These are phyloP conservation scores for Penicillium maclennaniae DNA, from an alignment of 495 filamentous ascomycete genomes.

Conservation along the genomic window DNA sequence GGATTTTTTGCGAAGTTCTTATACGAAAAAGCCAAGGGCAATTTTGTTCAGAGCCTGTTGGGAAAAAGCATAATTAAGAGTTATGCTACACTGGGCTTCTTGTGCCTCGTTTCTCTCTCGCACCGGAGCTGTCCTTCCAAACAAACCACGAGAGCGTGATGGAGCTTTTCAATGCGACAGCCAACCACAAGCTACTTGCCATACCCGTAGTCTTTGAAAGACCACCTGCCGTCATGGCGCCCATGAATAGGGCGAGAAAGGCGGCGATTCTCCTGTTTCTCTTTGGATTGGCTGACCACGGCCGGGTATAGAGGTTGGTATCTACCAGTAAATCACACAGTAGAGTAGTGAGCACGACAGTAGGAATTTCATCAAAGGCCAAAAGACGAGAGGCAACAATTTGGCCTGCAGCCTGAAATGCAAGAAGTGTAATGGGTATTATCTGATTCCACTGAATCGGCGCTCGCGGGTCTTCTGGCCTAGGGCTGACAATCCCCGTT, in stretches of 20 bases:
- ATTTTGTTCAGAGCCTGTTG: too few relatives aligned
- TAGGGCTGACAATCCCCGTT: constrained; percentile 31
- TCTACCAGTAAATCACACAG: constrained; percentile 56
- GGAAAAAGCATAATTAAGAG: too few relatives aligned
- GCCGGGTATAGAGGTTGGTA: constrained; percentile 20
- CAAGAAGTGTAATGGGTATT: constrained; percentile 53
- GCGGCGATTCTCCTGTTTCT: constrained; percentile 32
- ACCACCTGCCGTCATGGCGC: constrained; percentile 38
- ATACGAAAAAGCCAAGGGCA: too few relatives aligned
- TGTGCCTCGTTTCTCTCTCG: background rate
- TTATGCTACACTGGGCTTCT: background rate
- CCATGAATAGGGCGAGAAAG: constrained; percentile 34
- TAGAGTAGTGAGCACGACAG: constrained; percentile 64
- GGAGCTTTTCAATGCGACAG: constrained; percentile 30
- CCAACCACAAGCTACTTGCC: constrained; percentile 37
- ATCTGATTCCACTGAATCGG: constrained; percentile 37
- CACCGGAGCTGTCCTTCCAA: constrained; percentile 17
- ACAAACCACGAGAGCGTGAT: constrained; percentile 33
- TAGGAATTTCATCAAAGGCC: constrained; percentile 64
- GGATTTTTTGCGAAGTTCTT: too few relatives aligned
- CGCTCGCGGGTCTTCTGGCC: constrained; percentile 32
- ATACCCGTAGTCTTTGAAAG: constrained; percentile 28
- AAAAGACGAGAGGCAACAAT: constrained; percentile 58
- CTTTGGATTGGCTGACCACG: constrained; percentile 27
- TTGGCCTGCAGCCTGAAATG: constrained; percentile 68